A percentile compares a stretch with the other conserved stretches of the same genome.
These are phyloP conservation scores for Chaetomium olivaceum DNA, from an alignment of 2,329 filamentous ascomycete genomes.

Conservation along the genomic window DNA sequence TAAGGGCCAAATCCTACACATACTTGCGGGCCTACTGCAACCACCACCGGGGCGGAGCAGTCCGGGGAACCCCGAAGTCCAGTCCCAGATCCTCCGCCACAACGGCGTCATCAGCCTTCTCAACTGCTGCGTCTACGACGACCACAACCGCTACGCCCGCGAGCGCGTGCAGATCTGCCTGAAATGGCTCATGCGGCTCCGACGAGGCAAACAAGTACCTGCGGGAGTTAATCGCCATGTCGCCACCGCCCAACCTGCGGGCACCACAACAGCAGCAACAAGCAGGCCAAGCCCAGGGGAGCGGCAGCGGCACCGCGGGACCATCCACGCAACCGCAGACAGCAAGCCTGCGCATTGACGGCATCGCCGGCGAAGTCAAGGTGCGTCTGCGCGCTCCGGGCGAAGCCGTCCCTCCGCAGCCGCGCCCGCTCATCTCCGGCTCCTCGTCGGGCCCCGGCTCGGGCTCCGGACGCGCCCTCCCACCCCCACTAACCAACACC, in stretches of 20 bases:
- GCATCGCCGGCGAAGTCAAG: constrained; percentile 57
- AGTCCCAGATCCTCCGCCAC: constrained; percentile 81
- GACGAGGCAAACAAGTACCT: constrained; percentile 72
- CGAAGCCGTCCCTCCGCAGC: neutral
- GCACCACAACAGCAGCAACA: neutral
- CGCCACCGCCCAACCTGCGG: constrained; percentile 40
- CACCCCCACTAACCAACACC: neutral
- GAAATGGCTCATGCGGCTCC: constrained; percentile 76
- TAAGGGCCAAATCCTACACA: constrained; percentile 89
- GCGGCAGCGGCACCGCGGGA: constrained; percentile 25
- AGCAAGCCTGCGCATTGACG: constrained; percentile 54
- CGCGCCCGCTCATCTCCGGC: neutral
- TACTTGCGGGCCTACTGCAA: constrained; percentile 85
- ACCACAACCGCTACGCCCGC: constrained; percentile 90
- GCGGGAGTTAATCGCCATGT: constrained; percentile 54
- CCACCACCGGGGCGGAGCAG: constrained; percentile 65
- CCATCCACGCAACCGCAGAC: constrained; percentile 14
- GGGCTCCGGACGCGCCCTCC: neutral
- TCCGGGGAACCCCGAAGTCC: constrained; percentile 71
- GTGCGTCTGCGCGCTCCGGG: constrained; percentile 49
- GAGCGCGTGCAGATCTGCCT: constrained; percentile 86
- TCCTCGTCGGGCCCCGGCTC: neutral
- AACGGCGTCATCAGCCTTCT: constrained; percentile 85
- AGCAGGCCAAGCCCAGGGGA: neutral
- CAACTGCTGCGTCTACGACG: constrained; percentile 87